Conservation (phyloP, 1,284 basidiomycete species). For the Vanrija humicola region DNA sequence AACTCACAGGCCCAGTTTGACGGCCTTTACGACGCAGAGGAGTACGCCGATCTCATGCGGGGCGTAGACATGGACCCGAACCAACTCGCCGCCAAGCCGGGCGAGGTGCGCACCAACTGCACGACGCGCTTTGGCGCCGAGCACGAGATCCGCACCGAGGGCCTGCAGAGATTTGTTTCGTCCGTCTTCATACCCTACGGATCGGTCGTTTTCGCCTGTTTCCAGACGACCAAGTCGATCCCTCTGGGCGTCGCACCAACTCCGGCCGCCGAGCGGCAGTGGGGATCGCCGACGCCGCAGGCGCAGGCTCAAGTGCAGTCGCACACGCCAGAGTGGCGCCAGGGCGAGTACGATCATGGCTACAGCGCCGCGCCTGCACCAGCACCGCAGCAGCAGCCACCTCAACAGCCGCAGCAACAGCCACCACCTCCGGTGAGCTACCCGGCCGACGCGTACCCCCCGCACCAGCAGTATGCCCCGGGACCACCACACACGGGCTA, state of each 20-base stretch:
- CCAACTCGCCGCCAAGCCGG: slow-evolving; percentile 50
- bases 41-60: slow-evolving; percentile 75
- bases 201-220: slow-evolving; percentile 54
- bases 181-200: slow-evolving; percentile 94
- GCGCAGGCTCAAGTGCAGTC: background rate
- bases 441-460: background rate
- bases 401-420: background rate
- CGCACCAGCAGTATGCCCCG: background rate
- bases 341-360: too few species aligned
- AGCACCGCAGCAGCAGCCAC: background rate
- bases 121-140: slow-evolving; percentile 83
- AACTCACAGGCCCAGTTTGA: slow-evolving; percentile 26
- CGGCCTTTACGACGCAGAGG: slow-evolving; percentile 69
- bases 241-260: background rate
- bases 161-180: slow-evolving; percentile 62
- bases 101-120: slow-evolving; percentile 82
- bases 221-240: slow-evolving; percentile 59
- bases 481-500: background rate
- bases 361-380: background rate
- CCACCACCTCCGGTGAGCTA: background rate
- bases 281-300: background rate
- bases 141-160: slow-evolving; percentile 62
- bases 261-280: background rate
- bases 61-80: slow-evolving; percentile 64
- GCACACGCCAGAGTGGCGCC: background rate